Evolutionary conservation across 106 monocot genomes (phyloP), one percentile per base, ranked within the genome.

Genomic region (Iris macrosiphon): DNA sequence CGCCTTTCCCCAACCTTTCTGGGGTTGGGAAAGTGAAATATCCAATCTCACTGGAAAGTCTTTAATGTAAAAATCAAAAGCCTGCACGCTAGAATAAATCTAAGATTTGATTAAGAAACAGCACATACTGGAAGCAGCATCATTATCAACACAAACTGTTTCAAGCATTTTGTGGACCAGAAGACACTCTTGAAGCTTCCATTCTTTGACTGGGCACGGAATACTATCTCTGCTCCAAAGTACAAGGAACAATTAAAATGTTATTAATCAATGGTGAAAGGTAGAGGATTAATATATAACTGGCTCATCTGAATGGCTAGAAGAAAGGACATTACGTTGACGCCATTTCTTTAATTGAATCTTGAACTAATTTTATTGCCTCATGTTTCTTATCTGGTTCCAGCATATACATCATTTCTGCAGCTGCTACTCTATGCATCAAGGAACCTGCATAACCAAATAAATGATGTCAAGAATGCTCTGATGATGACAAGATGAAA

Each of bases 351-450:
- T 79, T 82, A 52, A 32, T 44, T 12, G 85, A 75, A 62, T 89
- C 89, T 66, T 81, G 82, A 59, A 95, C 82, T 65, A 95, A 51
- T 40, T 82, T 73, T 25, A 95, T 73, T 52, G 95, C 89, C 51
- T 95, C 89, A 30, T 45, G 29, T 61, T 85, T 95, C 65, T 71
- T 95, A 25, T 82, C 76, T 52, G 85, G 79, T 31, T 72, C 79
- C 45, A 95, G 61, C 53, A 82, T 42, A 64, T 71, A 85, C 30
- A 72, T 66, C 95, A 95, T 95, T 60, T 95, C 89, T 43, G 95
- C 89, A 52, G 52, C 79, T 44, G 89, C 95, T 56, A 76, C 89
- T 72, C 95, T 76, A 74, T 95, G 95, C 76, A 77, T 69, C 66
- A 95, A 82, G 10, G 89, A 95, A 82, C 65, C 95, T 95, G 66